A percentile compares a stretch with the other conserved stretches of the same genome.
These are phyloP conservation scores for Cardamine chenopodiifolia DNA, from an alignment of 345 rosid species.

Conservation along the genomic window DNA sequence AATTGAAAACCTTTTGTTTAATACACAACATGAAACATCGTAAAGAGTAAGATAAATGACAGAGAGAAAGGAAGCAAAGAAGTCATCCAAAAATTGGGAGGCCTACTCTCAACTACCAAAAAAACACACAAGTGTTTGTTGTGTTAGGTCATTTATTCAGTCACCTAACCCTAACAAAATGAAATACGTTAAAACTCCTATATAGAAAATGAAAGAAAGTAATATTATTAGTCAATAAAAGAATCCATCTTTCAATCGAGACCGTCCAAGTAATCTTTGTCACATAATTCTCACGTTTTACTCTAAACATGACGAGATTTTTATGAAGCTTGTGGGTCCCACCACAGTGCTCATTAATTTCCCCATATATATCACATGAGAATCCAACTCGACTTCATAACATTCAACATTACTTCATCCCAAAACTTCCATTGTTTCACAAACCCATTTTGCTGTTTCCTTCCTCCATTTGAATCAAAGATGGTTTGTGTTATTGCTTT, in stretches of 20 bases:
- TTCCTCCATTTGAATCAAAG: constrained; percentile 12
- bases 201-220: not conserved
- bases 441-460: not conserved
- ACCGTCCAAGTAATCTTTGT: constrained; percentile 38
- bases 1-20: too few relatives aligned
- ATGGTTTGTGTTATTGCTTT: constrained; percentile 35
- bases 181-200: constrained; percentile 23
- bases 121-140: constrained; percentile 34
- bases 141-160: constrained; percentile 47
- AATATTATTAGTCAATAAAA: constrained; percentile 16
- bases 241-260: constrained; percentile 24
- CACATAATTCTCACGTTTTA: constrained; percentile 25
- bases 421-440: constrained; percentile 5
- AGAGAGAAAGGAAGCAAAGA: constrained; percentile 15
- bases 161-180: constrained; percentile 42
- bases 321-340: constrained; percentile 28
- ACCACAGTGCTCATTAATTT: constrained; percentile 19
- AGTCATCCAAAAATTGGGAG: constrained; percentile 46
- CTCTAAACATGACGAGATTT: constrained; percentile 18
- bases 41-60: not conserved
- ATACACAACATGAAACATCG: too few relatives aligned
- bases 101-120: constrained; percentile 45
- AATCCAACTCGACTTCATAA: constrained; percentile 42
- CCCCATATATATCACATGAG: constrained; percentile 45
- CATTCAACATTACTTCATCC: constrained; percentile 23